Evolutionary conservation across 129 eudicot species (phyloP).

Genomic region (Silybum marianum): DNA sequence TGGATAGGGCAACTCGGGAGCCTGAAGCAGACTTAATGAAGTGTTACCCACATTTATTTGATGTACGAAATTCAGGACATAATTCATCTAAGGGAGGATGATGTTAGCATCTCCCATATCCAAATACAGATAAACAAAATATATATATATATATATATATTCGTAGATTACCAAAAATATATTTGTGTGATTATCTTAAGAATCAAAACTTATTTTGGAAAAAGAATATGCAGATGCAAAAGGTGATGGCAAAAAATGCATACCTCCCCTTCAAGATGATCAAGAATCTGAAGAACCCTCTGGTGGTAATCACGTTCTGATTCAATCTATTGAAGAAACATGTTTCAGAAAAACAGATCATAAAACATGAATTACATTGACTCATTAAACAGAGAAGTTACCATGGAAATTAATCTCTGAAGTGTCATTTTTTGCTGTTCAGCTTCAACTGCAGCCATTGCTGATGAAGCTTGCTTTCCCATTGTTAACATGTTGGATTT

Average conservation of each 20-base stretch:
- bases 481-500: conserved; percentile 62
- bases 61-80: too few relatives aligned
- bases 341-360: not conserved
- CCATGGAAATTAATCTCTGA: conserved; percentile 67
- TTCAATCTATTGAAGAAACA: conserved; percentile 59
- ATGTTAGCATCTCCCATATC: too few relatives aligned
- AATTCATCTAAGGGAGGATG: too few relatives aligned
- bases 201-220: not conserved
- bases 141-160: too few relatives aligned
- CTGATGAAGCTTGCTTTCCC: conserved; percentile 74
- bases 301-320: conserved; percentile 89
- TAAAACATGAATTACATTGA: conserved; percentile 1
- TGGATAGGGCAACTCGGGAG: too few relatives aligned
- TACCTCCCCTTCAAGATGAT: conserved; percentile 93
- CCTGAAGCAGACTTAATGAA: too few relatives aligned
- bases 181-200: not conserved
- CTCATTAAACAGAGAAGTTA: conserved; percentile 17
- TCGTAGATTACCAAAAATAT: not conserved
- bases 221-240: not conserved
- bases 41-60: too few relatives aligned
- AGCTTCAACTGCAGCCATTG: conserved; percentile 84
- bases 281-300: conserved; percentile 82
- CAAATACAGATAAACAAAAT: too few relatives aligned
- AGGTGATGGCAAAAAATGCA: conserved; percentile 14
- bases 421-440: conserved; percentile 77